Base-by-base conservation (phyloP, 2,329 filamentous ascomycete genomes). In the Fusarium pseudoanthophilum region DNA sequence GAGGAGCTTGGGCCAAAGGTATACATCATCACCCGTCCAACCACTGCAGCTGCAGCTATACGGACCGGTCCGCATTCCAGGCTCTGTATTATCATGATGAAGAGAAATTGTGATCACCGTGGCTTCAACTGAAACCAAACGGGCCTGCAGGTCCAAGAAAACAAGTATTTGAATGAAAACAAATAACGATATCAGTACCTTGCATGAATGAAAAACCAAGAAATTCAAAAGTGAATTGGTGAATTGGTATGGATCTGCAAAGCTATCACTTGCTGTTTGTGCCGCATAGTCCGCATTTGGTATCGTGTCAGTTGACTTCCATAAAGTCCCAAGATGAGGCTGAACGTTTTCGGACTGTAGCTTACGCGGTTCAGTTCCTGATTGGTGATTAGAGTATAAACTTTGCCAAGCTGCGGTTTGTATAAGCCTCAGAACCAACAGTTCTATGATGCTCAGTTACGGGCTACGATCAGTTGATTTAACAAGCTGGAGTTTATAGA, bases 231-330 rank as follows among this genome's bases (percentile, higher is more conserved):
- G 15, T 43, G 40, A 46, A 40, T 40, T 57, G 16, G n/a, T 10
- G 9, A 24, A 13, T 40, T 70, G 67, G 67, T 56, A 70, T 70
- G 67, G 60, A 70, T 70, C 66, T n/a, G 34, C 66, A 28, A 55
- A 46, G 15, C 26, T 34, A 40, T 59, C 52, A 34, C 20, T 16
- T 5, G 20, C 9, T 43, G 15, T 36, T 21, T 36, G 20, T 34
- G 48, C 5, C 13, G 30, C 11, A 70, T 24, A 37, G 28, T 26
- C 67, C 67, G 66, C 60, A 70, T 70, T 36, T 13, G 60, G 67
- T 26, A 70, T 55, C 60, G 67, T 51, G 53, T 46, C 26, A 39
- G 53, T 45, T n/a, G 20, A 37, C 34, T 53, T 55, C 36, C 39
- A 40, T 28, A 51, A 60, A 69, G 10, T 15, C 5, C 26, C 48